Base-by-base conservation (phyloP, 129 eudicot species). In the Artemisia annua region DNA sequence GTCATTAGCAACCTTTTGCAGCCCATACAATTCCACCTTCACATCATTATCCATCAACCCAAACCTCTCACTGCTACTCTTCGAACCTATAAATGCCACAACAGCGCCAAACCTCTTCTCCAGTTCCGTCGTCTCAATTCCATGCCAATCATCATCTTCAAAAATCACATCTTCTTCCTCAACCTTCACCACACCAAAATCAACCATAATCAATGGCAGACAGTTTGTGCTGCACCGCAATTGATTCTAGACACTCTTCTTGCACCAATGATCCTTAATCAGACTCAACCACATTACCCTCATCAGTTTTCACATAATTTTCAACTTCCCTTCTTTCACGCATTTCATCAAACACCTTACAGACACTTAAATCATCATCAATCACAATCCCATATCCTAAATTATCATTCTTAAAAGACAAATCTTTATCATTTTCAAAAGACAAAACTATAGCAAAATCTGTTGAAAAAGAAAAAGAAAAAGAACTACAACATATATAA, bases 81-180 rank as follows among this genome's bases (percentile, higher is more conserved):
- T 75, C 10, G 79, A 79, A 43, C 70, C 83, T 66, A 90, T 67
- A 83, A 87, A 87, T 13, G 81, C 86, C 49, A 85, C 83, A 11
- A 87, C 91, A 24, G 78, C 73, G 32, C 87, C 95, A 77, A 91
- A 86, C 2, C 30, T 59, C 79, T 76, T 88, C 58, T 88, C 97
- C 73, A 91, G 50, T 46, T 86, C 95, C 14, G 84, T 88, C 24
- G 86, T 86, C 74, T 86, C 92, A 53, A 91, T 76, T 53, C 91
- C 97, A 73, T 86, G 91, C 95, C 97, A 88, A 58, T 87, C 97
- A 44, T 61, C 56, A 66, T 78, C 88, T 35, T 81, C 88, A 39
- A 71, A 62, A 55, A 56, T 51, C 77, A 61, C 85, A 63, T 76
- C 86, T 59, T 72, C 80, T 55, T 79, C 86, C 65, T 58, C 83